These are phyloP conservation scores for Xylaria scruposa DNA, from an alignment of 495 filamentous ascomycete genomes.

Conservation along the genomic window DNA sequence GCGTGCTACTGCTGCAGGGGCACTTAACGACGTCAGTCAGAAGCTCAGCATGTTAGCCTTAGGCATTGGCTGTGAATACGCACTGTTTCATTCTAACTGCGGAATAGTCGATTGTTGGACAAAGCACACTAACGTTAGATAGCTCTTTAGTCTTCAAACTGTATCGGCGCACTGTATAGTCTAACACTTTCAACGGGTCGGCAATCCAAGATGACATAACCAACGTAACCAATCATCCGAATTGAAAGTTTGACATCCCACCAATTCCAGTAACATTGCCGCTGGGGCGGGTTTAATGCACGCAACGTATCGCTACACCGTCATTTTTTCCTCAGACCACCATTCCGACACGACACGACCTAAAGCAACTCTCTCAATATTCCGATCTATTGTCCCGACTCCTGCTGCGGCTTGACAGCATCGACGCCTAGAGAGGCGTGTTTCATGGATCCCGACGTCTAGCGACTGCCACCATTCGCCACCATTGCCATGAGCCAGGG, in stretches of 20 bases:
- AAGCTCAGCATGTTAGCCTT: not conserved
- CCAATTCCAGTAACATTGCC: not conserved
- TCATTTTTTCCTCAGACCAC: slow-evolving; percentile 12
- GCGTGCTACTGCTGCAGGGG: not conserved
- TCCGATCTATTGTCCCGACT: not conserved
- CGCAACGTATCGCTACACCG: slow-evolving; percentile 4
- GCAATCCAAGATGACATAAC: slow-evolving; percentile 3
- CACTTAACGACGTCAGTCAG: slow-evolving; percentile 9
- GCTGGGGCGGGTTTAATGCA: slow-evolving; percentile 2
- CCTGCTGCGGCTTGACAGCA: not conserved
- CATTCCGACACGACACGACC: not conserved
- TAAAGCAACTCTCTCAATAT: not conserved
- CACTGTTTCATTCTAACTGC: not conserved
- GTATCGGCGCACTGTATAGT: not conserved
- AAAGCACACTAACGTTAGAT: no score
- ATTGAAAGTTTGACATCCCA: not conserved
- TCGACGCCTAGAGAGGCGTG: not conserved
- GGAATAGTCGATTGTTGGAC: not conserved
- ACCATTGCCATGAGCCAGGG: slow-evolving; percentile 73
- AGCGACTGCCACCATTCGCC: slow-evolving; percentile 24
- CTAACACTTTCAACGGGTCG: not conserved
- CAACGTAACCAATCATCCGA: slow-evolving; percentile 8
- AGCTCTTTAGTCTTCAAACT: no score
- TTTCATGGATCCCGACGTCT: slow-evolving; percentile 26
- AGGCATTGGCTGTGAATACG: not conserved